Evolutionary conservation across 2,329 filamentous ascomycete genomes (phyloP), one percentile per base, ranked within the genome.

Genomic region (Talaromyces sp.): DNA sequence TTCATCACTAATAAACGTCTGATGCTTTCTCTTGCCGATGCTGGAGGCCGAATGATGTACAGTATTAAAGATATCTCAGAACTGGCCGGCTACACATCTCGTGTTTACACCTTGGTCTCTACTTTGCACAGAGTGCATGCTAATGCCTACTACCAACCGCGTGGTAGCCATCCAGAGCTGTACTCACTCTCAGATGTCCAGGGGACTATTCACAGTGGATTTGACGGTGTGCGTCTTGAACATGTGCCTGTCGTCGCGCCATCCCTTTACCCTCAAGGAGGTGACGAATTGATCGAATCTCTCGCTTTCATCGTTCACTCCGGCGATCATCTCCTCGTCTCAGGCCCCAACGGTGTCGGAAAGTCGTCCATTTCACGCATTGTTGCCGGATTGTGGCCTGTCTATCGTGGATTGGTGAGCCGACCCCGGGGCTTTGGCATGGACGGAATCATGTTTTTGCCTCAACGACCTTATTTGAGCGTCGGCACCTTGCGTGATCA

Each of bases 1-100:
- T 99, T 99, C 76, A 97, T 99, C 76, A 99, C 94, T 12, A 99
- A 99, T 79, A 97, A 99, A 76, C 87, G 94, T 4, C 87, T 99
- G 43, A 97, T 99, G 94, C 84, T 99, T 32, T 97, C 93, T 17
- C 84, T 99, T 41, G 94, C 94, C 10, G 94, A 99, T 75, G 94
- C 94, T 1, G 94, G 94, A 61, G 93, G 93, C 27, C 85, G 94
- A 53, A 97, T 99, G 91, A 99, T 99, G 94, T 99, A 99, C 80
- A 94, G 90, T 63, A 96, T 99, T 80, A 99, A 99, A 77, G 95
- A 99, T 70, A 85, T 99, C 38, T 92, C 92, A 1, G 94, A 99
- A 73, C 81, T 99, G 35, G 94, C 94, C 5, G 94, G 94, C 24
- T 95, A 97, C 77, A 99, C 94, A 0, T 96, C 91, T 61, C 87